Evolutionary conservation across 2,329 filamentous ascomycete genomes (phyloP), one percentile per base, ranked within the genome.

Genomic region (Alternaria sp.): DNA sequence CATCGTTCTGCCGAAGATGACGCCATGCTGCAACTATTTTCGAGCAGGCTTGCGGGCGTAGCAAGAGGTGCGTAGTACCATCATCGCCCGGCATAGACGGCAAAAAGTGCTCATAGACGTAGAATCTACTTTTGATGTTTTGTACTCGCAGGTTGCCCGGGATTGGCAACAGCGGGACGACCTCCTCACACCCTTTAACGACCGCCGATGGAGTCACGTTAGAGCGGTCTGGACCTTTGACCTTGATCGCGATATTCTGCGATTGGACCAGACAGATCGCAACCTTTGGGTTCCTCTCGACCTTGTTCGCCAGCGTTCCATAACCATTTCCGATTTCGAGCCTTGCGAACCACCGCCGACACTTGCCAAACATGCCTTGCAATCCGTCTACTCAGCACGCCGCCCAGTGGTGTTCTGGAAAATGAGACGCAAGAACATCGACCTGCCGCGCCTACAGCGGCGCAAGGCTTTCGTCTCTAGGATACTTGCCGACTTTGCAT

Each of bases 161-260:
- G 53, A 64, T 17, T 64, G 64, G 61, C 57, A 61, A 59, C 61
- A 67, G 25, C 61, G 61, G 52, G 61, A 67, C 44, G 64, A 67
- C 54, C n/a, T 66, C 54, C 53, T 64, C 26, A 51, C 15, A 26
- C 61, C 53, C 49, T 67, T 61, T 47, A 19, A 61, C 26, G 61
- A 67, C 44, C 61, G 57, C 28, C 64, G 61, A 58, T 50, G 40
- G 19, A 32, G 17, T 46, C 28, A 52, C 21, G 25, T 50, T 40
- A 28, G 55, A 36, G 21, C 63, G 25, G 60, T 66, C 32, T 66
- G 63, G 63, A 66, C 47, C 32, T 63, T 66, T 66, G 60, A 66
- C 60, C 55, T 66, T 40, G 63, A 66, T 53, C n/a, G 43, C 59
- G 63, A 63, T 57, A 53, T 63, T 56, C 30, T 66, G 43, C 63